phyloP scores from a whole-genome alignment of 306 rosid genomes.

The Vigna trinervia region DNA sequence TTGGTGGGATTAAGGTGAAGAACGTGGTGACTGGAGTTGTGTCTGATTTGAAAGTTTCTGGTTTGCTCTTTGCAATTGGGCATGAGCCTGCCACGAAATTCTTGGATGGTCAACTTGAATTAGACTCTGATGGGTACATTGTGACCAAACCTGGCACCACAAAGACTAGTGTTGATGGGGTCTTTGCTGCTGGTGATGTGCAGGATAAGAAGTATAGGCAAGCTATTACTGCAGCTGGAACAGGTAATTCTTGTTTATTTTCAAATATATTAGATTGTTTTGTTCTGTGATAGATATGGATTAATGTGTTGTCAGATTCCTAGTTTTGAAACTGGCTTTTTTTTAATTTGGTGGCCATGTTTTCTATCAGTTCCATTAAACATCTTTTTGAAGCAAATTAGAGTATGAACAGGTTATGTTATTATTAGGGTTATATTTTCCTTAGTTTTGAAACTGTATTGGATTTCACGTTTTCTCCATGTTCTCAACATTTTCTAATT shows the following conservation, averaged over 20 bases:
- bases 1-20: conserved; percentile 82
- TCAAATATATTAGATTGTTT: conserved; percentile 7
- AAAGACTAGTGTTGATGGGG: conserved; percentile 71
- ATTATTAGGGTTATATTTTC: conserved; percentile 1
- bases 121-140: conserved; percentile 80
- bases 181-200: conserved; percentile 93
- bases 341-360: background rate
- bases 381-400: conserved; percentile 6
- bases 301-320: conserved; percentile 23
- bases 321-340: conserved; percentile 26
- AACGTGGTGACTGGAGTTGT: conserved; percentile 62
- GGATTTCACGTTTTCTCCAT: conserved; percentile 4
- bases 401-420: conserved; percentile 3
- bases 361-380: background rate
- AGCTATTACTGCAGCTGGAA: conserved; percentile 89
- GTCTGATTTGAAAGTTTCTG: conserved; percentile 73
- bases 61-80: conserved; percentile 88
- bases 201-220: conserved; percentile 98
- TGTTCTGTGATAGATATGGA: conserved; percentile 10
- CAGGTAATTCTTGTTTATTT: conserved; percentile 57
- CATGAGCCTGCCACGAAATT: conserved; percentile 92
- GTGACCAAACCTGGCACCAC: conserved; percentile 80
- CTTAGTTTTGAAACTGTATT: conserved; percentile 17
- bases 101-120: conserved; percentile 73
- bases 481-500: background rate